Evolutionary conservation across 768 basidiomycete genomes (phyloP).

Genomic region (Neoboletus brunneissimus): DNA sequence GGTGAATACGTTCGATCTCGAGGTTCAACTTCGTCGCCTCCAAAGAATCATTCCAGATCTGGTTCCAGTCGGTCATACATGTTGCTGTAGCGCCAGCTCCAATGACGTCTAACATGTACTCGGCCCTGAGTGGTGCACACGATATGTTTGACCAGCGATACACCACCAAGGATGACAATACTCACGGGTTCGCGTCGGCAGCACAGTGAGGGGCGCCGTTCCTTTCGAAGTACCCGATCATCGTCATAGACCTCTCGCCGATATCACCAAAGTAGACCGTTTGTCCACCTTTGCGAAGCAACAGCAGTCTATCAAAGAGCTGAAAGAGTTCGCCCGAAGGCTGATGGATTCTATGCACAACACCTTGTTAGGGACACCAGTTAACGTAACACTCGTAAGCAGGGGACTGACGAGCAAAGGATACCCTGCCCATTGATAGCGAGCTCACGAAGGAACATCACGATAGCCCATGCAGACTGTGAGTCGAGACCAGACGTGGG

Average conservation of each 20-base stretch:
- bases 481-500: slow-evolving; percentile 57
- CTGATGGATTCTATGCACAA: slow-evolving; percentile 19
- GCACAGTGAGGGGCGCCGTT: slow-evolving; percentile 22
- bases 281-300: slow-evolving; percentile 54
- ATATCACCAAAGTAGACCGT: slow-evolving; percentile 65
- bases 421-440: slow-evolving; percentile 56
- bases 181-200: slow-evolving; percentile 25
- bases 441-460: slow-evolving; percentile 48
- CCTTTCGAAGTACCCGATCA: slow-evolving; percentile 25
- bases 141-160: neutral
- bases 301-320: slow-evolving; percentile 47
- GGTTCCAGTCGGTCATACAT: slow-evolving; percentile 46
- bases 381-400: neutral
- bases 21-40: slow-evolving; percentile 38
- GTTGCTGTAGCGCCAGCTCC: slow-evolving; percentile 54
- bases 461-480: slow-evolving; percentile 50
- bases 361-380: neutral
- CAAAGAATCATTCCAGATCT: slow-evolving; percentile 44
- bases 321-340: slow-evolving; percentile 52
- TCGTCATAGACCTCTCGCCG: slow-evolving; percentile 19
- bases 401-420: slow-evolving; percentile 45
- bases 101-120: slow-evolving; percentile 51
- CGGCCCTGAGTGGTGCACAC: slow-evolving; percentile 34
- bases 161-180: slow-evolving; percentile 1
- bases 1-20: slow-evolving; percentile 45